Percentiles rank a stretch among this genome's conserved stretches.
Evolutionary conservation across 495 filamentous ascomycete genomes (phyloP).

Genomic region (Neurospora terricola): DNA sequence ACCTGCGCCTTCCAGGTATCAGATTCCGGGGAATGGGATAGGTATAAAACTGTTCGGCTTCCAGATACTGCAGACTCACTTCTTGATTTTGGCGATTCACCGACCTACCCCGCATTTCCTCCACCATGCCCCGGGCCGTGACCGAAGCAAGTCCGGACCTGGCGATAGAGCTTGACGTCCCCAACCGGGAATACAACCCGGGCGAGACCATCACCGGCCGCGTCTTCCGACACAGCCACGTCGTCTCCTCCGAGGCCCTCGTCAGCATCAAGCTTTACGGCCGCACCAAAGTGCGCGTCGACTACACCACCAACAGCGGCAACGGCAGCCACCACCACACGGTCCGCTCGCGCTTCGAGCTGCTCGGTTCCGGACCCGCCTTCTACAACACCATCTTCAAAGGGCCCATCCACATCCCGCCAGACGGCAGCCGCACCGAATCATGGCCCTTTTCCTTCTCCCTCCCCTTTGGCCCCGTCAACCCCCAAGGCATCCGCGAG

Average conservation of each 20-base stretch:
- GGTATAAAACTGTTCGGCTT: background rate
- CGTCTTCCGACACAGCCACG: background rate
- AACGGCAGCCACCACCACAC: background rate
- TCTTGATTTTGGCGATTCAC: background rate
- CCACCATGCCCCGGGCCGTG: background rate
- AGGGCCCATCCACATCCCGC: background rate
- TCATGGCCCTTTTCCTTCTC: background rate
- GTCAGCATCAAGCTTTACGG: background rate
- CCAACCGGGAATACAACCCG: background rate
- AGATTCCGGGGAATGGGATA: background rate
- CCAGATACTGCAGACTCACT: background rate
- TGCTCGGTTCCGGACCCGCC: background rate
- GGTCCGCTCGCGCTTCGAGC: background rate
- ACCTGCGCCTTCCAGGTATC: background rate
- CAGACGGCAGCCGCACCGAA: background rate
- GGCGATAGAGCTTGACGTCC: background rate
- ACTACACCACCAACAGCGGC: background rate
- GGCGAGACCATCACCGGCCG: background rate
- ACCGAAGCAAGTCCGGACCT: background rate
- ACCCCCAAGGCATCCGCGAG: background rate
- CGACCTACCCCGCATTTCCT: background rate
- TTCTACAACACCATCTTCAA: background rate
- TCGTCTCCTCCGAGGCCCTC: background rate
- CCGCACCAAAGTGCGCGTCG: background rate
- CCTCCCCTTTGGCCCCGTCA: background rate